These are phyloP conservation scores for Hygrocybe coccinea DNA, from an alignment of 768 basidiomycete species.

Conservation along the genomic window DNA sequence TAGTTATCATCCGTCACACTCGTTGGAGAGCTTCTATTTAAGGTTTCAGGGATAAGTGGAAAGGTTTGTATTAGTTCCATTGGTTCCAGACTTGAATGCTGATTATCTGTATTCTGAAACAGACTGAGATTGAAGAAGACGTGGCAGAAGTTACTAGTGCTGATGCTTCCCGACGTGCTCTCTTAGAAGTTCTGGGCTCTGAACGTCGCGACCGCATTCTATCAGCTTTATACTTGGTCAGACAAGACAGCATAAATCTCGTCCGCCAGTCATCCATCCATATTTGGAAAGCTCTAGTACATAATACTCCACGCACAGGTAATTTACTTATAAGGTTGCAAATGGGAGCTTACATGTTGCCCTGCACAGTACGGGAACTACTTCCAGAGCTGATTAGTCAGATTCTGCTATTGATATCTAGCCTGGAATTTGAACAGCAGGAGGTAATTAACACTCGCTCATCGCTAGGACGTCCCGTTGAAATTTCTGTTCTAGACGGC, in stretches of 20 bases:
- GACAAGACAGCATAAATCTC: constrained; percentile 85
- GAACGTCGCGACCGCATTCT: constrained; percentile 90
- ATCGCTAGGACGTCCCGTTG: not conserved
- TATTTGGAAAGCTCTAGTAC: constrained; percentile 97
- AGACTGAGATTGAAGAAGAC: constrained; percentile 65
- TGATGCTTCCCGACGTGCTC: constrained; percentile 79
- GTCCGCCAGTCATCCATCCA: constrained; percentile 90
- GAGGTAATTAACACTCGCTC: constrained; percentile 51
- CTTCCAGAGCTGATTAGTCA: constrained; percentile 78
- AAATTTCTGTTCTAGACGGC: constrained; percentile 66
- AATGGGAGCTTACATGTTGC: constrained; percentile 4
- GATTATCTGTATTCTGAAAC: not conserved
- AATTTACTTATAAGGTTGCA: constrained; percentile 13
- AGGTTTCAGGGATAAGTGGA: constrained; percentile 90
- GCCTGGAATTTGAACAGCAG: constrained; percentile 78
- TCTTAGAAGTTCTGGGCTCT: constrained; percentile 81
- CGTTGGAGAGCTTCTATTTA: constrained; percentile 93
- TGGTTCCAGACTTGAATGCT: not conserved
- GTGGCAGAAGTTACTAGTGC: constrained; percentile 57
- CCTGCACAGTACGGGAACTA: constrained; percentile 77
- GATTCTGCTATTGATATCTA: constrained; percentile 72
- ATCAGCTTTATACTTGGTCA: constrained; percentile 84
- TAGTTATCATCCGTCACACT: constrained; percentile 94
- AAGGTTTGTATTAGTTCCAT: constrained; percentile 46
- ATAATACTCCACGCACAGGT: constrained; percentile 92